These are phyloP conservation scores for Puya raimondii DNA, from an alignment of 176 grass and related monocot genomes.

Conservation along the genomic window DNA sequence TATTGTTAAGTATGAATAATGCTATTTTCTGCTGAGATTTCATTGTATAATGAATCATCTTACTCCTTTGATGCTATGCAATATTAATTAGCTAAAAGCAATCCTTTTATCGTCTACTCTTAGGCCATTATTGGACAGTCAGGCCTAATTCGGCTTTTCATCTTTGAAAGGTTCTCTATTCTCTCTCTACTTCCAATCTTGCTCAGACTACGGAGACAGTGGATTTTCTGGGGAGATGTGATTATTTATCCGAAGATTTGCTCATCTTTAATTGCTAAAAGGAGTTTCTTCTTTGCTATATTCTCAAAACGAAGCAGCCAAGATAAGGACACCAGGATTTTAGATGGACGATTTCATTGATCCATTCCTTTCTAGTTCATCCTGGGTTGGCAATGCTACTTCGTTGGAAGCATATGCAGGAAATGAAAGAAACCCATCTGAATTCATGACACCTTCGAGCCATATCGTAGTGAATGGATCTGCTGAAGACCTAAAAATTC, in stretches of 20 bases:
- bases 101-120: too few species aligned
- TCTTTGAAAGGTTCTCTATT: too few species aligned
- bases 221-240: neutral
- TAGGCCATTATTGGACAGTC: too few species aligned
- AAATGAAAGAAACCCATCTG: neutral
- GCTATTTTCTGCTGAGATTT: too few species aligned
- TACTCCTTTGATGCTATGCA: too few species aligned
- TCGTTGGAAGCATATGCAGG: neutral
- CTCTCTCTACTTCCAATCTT: too few species aligned
- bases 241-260: neutral
- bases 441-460: neutral
- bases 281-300: neutral
- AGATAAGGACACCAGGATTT: neutral
- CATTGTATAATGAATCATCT: too few species aligned
- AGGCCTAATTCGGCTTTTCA: too few species aligned
- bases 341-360: slow-evolving; percentile 16
- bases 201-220: neutral
- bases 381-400: slow-evolving; percentile 2
- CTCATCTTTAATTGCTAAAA: neutral
- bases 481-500: neutral
- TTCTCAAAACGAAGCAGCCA: neutral
- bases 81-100: too few species aligned
- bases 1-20: too few species aligned
- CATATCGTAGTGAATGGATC: slow-evolving; percentile 1
- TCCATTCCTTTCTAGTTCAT: slow-evolving; percentile 3